A percentile compares a stretch with the other conserved stretches of the same genome.
Conservation (phyloP, 768 basidiomycete species). For the Leccinum subgranulosum region DNA sequence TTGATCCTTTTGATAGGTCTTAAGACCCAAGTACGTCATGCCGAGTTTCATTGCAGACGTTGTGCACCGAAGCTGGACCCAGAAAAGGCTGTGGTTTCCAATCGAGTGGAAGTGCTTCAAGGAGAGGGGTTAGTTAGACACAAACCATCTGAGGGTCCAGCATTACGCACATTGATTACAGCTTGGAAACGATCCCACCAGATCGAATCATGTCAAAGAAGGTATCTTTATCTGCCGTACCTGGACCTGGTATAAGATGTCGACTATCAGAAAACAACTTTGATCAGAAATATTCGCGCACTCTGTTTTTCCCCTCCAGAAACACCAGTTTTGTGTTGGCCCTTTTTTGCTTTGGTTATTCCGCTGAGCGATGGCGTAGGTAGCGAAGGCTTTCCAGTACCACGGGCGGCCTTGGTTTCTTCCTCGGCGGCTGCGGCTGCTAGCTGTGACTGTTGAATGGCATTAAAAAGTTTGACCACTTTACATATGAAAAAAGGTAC, state of each 20-base stretch:
- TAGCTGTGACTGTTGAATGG: constrained; percentile 77
- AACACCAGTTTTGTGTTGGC: constrained; percentile 52
- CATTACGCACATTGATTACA: constrained; percentile 28
- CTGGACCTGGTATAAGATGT: constrained; percentile 44
- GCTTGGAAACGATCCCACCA: constrained; percentile 75
- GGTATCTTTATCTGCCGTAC: constrained; percentile 60
- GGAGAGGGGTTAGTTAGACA: neutral
- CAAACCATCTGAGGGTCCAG: neutral
- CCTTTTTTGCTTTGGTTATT: constrained; percentile 47
- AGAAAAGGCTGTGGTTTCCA: neutral
- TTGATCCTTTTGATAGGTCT: neutral
- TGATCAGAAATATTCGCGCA: constrained; percentile 29
- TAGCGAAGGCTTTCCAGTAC: constrained; percentile 70
- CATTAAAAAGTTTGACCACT: constrained; percentile 88
- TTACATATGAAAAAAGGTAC: neutral
- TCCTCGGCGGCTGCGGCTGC: constrained; percentile 50
- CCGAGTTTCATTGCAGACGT: neutral
- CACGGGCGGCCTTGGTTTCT: constrained; percentile 58
- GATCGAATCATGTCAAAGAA: constrained; percentile 84
- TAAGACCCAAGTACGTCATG: neutral
- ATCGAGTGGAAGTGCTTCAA: neutral
- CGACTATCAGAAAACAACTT: constrained; percentile 1
- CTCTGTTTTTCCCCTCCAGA: constrained; percentile 57
- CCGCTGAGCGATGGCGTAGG: constrained; percentile 58
- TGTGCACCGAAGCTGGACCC: neutral